Conservation (phyloP, 2,329 filamentous ascomycete species). For the Trichoderma harzianum region DNA sequence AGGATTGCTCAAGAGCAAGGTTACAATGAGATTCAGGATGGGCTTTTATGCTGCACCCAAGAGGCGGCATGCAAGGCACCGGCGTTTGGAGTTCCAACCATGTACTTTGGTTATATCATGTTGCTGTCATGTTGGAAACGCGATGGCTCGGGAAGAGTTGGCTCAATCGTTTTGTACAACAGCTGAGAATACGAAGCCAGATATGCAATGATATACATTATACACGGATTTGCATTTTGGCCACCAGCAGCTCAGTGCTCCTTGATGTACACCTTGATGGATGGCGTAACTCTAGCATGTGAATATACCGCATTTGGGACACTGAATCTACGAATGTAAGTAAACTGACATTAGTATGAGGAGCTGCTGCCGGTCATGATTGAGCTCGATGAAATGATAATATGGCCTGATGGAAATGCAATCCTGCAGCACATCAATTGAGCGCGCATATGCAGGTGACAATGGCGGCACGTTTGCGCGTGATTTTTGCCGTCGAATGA, state of each 20-base stretch:
- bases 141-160: background rate
- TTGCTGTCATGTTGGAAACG: background rate
- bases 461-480: background rate
- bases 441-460: background rate
- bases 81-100: conserved; percentile 6
- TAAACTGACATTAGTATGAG: background rate
- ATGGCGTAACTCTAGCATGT: background rate
- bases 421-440: background rate
- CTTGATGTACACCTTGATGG: background rate
- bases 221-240: background rate
- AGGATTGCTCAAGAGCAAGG: background rate
- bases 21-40: background rate
- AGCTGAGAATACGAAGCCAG: background rate
- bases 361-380: background rate
- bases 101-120: background rate
- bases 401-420: background rate
- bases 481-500: conserved; percentile 6
- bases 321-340: background rate
- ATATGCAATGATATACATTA: background rate
- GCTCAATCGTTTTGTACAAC: background rate
- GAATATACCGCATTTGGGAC: background rate
- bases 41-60: background rate
- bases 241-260: background rate
- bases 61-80: background rate
- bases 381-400: background rate